A percentile compares a stretch with the other conserved stretches of the same genome.
phyloP scores from a whole-genome alignment of 495 filamentous ascomycete species.

The Hyaloscypha bicolor region DNA sequence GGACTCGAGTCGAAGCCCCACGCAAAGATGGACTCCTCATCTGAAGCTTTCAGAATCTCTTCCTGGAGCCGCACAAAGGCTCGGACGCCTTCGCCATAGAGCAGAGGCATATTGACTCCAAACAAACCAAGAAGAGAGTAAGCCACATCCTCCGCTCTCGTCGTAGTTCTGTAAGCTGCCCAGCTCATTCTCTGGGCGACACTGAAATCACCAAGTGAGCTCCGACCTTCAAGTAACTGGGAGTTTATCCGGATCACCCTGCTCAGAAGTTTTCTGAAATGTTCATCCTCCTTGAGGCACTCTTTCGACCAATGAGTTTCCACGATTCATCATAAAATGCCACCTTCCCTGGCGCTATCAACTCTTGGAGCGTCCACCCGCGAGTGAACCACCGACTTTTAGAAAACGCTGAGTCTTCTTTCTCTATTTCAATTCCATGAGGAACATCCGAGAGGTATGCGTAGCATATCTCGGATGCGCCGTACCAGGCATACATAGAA shows the following conservation, averaged over 20 bases:
- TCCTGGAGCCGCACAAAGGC: conserved; percentile 26
- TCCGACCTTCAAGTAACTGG: not conserved
- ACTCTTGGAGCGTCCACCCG: not conserved
- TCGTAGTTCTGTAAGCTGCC: conserved; percentile 8
- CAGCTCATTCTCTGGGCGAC: conserved; percentile 19
- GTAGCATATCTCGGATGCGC: not conserved
- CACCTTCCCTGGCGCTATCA: not conserved
- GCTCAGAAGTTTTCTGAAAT: not conserved
- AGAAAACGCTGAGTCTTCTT: not conserved
- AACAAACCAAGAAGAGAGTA: conserved; percentile 25
- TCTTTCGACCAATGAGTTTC: not conserved
- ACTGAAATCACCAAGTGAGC: not conserved
- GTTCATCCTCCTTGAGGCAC: not conserved
- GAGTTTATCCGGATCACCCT: not conserved
- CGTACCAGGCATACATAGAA: not conserved
- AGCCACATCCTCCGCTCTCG: conserved; percentile 19
- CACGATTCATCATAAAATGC: not conserved
- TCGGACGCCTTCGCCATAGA: conserved; percentile 23
- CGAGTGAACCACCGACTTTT: not conserved
- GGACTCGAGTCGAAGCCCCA: too few relatives aligned
- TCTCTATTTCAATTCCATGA: not conserved
- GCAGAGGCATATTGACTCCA: conserved; percentile 25
- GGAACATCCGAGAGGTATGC: conserved; percentile 1
- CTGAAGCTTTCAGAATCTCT: conserved; percentile 1
- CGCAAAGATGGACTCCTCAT: not conserved